phyloP scores from a whole-genome alignment of 106 monocot species.

The Cymbidium sinense region DNA sequence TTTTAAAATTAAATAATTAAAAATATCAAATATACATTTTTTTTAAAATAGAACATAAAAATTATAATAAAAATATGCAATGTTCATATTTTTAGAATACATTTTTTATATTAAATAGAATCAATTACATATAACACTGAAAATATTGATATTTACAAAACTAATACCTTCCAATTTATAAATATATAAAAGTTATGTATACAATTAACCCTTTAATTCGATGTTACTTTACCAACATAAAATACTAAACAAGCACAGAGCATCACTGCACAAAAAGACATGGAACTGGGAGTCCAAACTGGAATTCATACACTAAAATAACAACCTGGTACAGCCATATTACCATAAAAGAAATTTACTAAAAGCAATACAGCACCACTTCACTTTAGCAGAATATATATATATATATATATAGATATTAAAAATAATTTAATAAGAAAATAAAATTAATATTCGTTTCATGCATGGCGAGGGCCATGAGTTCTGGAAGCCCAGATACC shows the following conservation, averaged over 20 bases:
- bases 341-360: not conserved
- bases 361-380: not conserved
- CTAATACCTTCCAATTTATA: too few relatives aligned
- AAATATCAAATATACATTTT: too few relatives aligned
- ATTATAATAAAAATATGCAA: too few relatives aligned
- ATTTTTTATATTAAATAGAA: too few relatives aligned
- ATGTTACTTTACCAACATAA: not conserved
- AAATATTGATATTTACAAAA: too few relatives aligned
- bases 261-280: not conserved
- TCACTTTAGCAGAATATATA: not conserved
- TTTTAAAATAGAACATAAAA: too few relatives aligned
- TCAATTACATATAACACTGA: too few relatives aligned
- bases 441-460: not conserved
- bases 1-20: too few relatives aligned
- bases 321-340: not conserved
- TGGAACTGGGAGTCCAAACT: not conserved
- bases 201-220: too few relatives aligned
- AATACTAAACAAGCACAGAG: not conserved
- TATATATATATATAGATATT: not conserved
- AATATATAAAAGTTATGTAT: too few relatives aligned
- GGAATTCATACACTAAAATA: not conserved
- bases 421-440: not conserved
- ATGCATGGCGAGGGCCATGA: conserved; percentile 10
- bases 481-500: conserved; percentile 84
- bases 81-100: too few relatives aligned